A percentile compares a stretch with the other conserved stretches of the same genome.
phyloP scores from a whole-genome alignment of 2,329 filamentous ascomycete species.

The Alternaria gaisen region DNA sequence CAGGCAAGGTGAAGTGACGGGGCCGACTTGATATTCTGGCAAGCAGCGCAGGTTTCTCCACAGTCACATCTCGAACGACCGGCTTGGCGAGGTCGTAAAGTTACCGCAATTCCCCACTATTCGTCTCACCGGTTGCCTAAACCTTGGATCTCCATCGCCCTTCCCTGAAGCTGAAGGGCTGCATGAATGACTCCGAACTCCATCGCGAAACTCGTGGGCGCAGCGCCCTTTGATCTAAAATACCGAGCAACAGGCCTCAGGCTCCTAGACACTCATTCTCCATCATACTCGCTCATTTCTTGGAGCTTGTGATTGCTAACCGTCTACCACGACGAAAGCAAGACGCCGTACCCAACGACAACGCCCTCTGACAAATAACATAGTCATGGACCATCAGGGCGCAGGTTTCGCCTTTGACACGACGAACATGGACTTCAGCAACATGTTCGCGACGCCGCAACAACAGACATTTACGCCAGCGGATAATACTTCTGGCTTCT shows the following conservation, averaged over 20 bases:
- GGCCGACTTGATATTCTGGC: background rate
- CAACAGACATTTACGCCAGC: constrained; percentile 33
- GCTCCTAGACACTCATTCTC: constrained; percentile 42
- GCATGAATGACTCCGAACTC: constrained; percentile 27
- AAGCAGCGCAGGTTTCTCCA: background rate
- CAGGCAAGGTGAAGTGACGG: too few species aligned
- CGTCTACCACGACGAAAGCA: constrained; percentile 15
- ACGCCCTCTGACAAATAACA: constrained; percentile 32
- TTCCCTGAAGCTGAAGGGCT: constrained; percentile 27
- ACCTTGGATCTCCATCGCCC: constrained; percentile 22
- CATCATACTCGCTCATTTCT: constrained; percentile 37
- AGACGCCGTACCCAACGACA: constrained; percentile 14
- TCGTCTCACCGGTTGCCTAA: constrained; percentile 25
- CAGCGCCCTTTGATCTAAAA: constrained; percentile 39
- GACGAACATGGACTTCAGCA: constrained; percentile 42
- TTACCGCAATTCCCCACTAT: constrained; percentile 21
- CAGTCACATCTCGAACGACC: background rate
- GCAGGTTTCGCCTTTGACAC: constrained; percentile 44
- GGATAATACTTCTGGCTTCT: constrained; percentile 46
- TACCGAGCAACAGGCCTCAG: constrained; percentile 39
- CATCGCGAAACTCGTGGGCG: constrained; percentile 17
- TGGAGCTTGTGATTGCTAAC: constrained; percentile 33
- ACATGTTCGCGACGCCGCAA: constrained; percentile 35
- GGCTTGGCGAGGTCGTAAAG: constrained; percentile 18
- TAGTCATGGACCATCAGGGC: constrained; percentile 38